phyloP scores from a whole-genome alignment of 106 monocot genomes.

The Phalaenopsis aphrodite region DNA sequence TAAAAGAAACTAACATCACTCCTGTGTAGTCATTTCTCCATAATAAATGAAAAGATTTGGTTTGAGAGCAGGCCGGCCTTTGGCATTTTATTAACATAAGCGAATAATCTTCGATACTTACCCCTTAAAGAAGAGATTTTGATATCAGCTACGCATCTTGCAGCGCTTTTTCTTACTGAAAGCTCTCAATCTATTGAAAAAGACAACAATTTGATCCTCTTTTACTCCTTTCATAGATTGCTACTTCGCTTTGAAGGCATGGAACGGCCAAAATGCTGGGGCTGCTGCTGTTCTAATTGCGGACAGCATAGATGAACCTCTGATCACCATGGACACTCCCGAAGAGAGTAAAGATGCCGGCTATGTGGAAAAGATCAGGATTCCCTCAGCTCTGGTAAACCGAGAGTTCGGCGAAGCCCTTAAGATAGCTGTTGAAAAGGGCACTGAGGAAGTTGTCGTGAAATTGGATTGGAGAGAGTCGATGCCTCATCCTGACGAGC shows the following conservation, averaged over 20 bases:
- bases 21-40: background rate
- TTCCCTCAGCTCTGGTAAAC: conserved; percentile 54
- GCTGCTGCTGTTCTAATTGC: conserved; percentile 56
- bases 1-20: background rate
- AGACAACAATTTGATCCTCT: background rate
- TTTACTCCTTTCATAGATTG: conserved; percentile 27
- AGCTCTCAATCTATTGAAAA: background rate
- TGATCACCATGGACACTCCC: conserved; percentile 71
- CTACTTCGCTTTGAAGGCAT: conserved; percentile 63
- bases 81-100: background rate
- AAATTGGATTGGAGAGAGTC: conserved; percentile 70
- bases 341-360: conserved; percentile 31
- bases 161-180: background rate
- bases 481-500: conserved; percentile 63
- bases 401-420: conserved; percentile 42
- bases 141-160: background rate
- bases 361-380: conserved; percentile 42
- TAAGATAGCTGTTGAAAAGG: conserved; percentile 31
- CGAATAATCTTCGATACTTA: background rate
- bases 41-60: too few species aligned
- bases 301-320: conserved; percentile 50
- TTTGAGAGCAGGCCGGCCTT: background rate
- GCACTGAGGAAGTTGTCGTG: conserved; percentile 33
- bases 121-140: background rate
- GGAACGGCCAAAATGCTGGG: conserved; percentile 65